A percentile compares a stretch with the other conserved stretches of the same genome.
These are phyloP conservation scores for Termitomyces bulborhizus DNA, from an alignment of 768 basidiomycete species.

Conservation along the genomic window DNA sequence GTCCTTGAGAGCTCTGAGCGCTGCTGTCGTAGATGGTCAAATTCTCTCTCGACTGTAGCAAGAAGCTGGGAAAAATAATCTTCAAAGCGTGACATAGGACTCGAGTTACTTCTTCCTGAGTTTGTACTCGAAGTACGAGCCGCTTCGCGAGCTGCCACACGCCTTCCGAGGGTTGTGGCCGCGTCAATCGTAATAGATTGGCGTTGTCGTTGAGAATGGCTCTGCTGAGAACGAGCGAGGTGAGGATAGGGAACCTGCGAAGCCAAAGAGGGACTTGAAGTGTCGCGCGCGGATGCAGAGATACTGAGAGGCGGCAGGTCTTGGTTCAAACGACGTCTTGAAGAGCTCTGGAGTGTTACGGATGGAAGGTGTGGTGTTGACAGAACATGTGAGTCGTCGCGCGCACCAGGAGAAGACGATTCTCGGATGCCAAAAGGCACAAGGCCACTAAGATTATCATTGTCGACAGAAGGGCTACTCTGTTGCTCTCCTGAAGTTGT, in stretches of 20 bases:
- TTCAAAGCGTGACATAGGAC: slow-evolving; percentile 8
- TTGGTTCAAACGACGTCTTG: neutral
- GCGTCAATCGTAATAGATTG: slow-evolving; percentile 25
- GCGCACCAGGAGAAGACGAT: neutral
- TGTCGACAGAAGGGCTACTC: slow-evolving; percentile 19
- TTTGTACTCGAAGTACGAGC: slow-evolving; percentile 15
- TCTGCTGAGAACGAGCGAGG: slow-evolving; percentile 20
- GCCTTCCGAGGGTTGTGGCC: slow-evolving; percentile 30
- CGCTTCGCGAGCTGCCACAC: slow-evolving; percentile 33
- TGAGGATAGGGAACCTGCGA: slow-evolving; percentile 1
- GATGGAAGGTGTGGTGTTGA: neutral
- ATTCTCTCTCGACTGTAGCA: slow-evolving; percentile 19
- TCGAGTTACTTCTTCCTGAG: slow-evolving; percentile 4
- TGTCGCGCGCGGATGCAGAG: neutral
- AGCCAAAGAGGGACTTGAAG: neutral
- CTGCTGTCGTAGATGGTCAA: slow-evolving; percentile 19
- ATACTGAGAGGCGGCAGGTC: neutral
- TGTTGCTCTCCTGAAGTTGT: slow-evolving; percentile 14
- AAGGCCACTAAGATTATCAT: slow-evolving; percentile 31
- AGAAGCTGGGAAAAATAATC: slow-evolving; percentile 8
- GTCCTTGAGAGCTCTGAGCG: slow-evolving; percentile 12
- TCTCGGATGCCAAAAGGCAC: slow-evolving; percentile 6
- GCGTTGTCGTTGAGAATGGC: slow-evolving; percentile 18
- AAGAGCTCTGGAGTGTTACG: neutral
- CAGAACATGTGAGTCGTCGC: neutral